These are phyloP conservation scores for Leishmania guyanensis DNA, from an alignment of 208 protist genomes.

Conservation along the genomic window DNA sequence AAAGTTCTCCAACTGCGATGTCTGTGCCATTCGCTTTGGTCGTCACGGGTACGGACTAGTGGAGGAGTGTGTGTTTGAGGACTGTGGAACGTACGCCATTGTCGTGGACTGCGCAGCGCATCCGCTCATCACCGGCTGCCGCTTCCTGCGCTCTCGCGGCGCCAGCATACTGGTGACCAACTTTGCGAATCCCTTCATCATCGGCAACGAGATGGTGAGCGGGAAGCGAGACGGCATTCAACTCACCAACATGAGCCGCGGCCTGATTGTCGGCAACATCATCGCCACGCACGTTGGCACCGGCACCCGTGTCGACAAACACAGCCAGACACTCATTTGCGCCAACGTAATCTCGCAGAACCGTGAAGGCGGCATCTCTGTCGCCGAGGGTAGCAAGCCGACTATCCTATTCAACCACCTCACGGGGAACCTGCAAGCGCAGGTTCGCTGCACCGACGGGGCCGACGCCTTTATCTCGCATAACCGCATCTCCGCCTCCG, in stretches of 20 bases:
- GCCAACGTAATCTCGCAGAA: slow-evolving; percentile 72
- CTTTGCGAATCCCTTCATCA: slow-evolving; percentile 84
- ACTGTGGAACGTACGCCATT: slow-evolving; percentile 72
- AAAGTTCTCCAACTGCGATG: slow-evolving; percentile 70
- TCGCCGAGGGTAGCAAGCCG: slow-evolving; percentile 48
- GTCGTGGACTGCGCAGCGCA: slow-evolving; percentile 73
- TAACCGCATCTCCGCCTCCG: slow-evolving; percentile 52
- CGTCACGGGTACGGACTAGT: slow-evolving; percentile 74
- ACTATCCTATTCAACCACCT: slow-evolving; percentile 68
- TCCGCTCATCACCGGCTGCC: slow-evolving; percentile 83
- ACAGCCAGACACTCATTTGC: slow-evolving; percentile 59
- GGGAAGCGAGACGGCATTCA: slow-evolving; percentile 63
- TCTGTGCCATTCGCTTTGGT: slow-evolving; percentile 82
- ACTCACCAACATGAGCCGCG: slow-evolving; percentile 52
- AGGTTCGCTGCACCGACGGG: slow-evolving; percentile 51
- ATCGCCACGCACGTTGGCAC: slow-evolving; percentile 55
- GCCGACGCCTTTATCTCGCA: slow-evolving; percentile 66
- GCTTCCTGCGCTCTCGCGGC: slow-evolving; percentile 61
- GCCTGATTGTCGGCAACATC: slow-evolving; percentile 79
- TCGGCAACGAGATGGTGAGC: slow-evolving; percentile 80
- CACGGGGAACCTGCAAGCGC: slow-evolving; percentile 45
- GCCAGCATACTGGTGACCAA: slow-evolving; percentile 69
- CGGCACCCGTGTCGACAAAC: slow-evolving; percentile 50
- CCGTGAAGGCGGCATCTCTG: slow-evolving; percentile 42
- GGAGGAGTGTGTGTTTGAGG: slow-evolving; percentile 80